Evolutionary conservation across 2,329 filamentous ascomycete species (phyloP).

Genomic region (Microcyclospora tardicrescens): DNA sequence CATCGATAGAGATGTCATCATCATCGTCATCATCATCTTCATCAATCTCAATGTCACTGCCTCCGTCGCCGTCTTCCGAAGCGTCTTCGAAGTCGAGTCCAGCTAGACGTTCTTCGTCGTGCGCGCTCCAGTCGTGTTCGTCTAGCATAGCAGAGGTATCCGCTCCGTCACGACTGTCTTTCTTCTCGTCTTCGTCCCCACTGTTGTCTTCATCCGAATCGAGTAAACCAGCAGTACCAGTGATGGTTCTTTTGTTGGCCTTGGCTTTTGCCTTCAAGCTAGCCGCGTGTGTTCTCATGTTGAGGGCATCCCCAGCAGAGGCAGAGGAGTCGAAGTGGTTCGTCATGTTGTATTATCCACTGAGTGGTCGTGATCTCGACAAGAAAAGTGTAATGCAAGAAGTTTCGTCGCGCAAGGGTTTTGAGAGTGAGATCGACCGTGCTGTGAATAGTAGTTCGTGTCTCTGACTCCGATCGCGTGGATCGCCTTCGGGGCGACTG

Average conservation of each 20-base stretch:
- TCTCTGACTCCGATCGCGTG: too few relatives aligned
- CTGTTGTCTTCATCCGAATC: conserved; percentile 1
- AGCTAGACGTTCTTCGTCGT: conserved; percentile 15
- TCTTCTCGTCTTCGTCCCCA: conserved; percentile 12
- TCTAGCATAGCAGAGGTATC: conserved; percentile 10
- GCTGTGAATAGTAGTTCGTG: conserved; percentile 1
- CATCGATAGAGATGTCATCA: conserved; percentile 6
- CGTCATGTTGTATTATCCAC: not conserved
- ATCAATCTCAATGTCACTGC: conserved; percentile 10
- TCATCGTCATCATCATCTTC: conserved; percentile 7
- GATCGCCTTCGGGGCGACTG: conserved; percentile 6
- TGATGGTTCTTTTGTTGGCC: not conserved
- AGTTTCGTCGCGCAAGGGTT: not conserved
- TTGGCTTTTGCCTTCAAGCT: conserved; percentile 2
- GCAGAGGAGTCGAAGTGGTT: not conserved
- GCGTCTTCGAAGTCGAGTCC: conserved; percentile 9
- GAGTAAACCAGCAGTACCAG: too few relatives aligned
- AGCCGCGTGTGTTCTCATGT: conserved; percentile 2
- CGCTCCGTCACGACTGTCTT: conserved; percentile 10
- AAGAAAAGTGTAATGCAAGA: not conserved
- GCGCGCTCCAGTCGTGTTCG: conserved; percentile 7
- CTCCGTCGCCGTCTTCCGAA: conserved; percentile 6
- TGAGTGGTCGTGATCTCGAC: not conserved
- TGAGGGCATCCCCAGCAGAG: not conserved
- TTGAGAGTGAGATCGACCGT: not conserved